Evolutionary conservation across 1,284 basidiomycete species (phyloP), one percentile per base, ranked within the genome.

Genomic region (Rhodofomes roseus): DNA sequence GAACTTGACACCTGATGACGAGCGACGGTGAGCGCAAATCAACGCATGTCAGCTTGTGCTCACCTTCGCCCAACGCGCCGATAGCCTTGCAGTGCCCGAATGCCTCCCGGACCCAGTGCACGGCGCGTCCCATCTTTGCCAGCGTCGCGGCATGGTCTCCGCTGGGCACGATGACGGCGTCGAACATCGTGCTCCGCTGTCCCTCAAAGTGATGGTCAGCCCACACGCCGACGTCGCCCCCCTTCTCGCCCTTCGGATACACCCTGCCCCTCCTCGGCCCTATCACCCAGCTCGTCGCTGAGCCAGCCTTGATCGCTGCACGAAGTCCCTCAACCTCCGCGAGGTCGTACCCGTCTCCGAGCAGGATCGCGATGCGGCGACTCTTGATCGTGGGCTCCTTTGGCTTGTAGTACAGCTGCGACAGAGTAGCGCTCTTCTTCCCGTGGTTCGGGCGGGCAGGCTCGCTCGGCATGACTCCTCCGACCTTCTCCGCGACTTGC

Each of bases 71-170:
- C 37, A 88, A 77, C 4, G 85, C 89, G 12, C 84, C 87, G 54
- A 93, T 89, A 9, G 86, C 70, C 74, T 93, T 92, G 72, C 85
- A 84, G 71, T 93, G 92, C 27, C 88, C 88, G 73, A 90, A 93
- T 1, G 90, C 84, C 73, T 93, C 91, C 43, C 87, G 79, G 2
- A 89, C 79, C 79, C 87, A 92, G 68, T 93, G 88, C 2, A 89
- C 70, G 5, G 75, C 79, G 6, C 88, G 78, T 3, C 87, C 89
- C 57, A 79, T 83, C 39, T 72, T 72, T 18, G 71, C 73, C 36
- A 92, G 77, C 31, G 77, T 70, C 65, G 82, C 79, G 12, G 75
- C 79, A 63, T 85, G 82, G 46, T 80, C 76, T 0, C 90, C 90
- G 20, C 86, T 85, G 14, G 88, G 83, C 65, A 94, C 83, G 66